Evolutionary conservation across 2,329 filamentous ascomycete genomes (phyloP).

Genomic region (Fusarium burgessii): DNA sequence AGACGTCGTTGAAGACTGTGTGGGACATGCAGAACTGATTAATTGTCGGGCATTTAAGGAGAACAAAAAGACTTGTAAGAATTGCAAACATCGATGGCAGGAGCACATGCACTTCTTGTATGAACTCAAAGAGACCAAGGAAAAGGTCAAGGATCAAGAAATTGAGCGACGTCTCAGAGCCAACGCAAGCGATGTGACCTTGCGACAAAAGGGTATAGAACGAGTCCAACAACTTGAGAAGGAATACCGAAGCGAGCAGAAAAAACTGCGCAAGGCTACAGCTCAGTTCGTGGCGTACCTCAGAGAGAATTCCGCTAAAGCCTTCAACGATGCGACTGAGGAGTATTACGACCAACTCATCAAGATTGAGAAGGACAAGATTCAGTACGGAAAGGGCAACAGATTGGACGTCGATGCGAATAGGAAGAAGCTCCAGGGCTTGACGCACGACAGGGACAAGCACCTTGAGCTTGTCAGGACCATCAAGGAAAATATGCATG

Average conservation of each 20-base stretch:
- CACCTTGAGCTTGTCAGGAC: conserved; percentile 28
- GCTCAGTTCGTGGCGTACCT: conserved; percentile 23
- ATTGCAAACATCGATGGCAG: conserved; percentile 19
- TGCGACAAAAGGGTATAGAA: conserved; percentile 8
- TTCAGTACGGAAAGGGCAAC: background rate
- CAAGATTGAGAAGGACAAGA: background rate
- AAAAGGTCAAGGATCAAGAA: conserved; percentile 10
- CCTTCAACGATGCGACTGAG: conserved; percentile 18
- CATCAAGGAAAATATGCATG: conserved; percentile 19
- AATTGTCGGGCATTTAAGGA: conserved; percentile 8
- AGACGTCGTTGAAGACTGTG: conserved; percentile 6
- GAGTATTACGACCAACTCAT: conserved; percentile 22
- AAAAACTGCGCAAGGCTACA: conserved; percentile 1
- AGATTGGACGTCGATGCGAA: conserved; percentile 2
- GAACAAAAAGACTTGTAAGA: background rate
- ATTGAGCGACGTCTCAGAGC: conserved; percentile 1
- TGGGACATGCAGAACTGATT: background rate
- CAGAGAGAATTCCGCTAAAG: background rate
- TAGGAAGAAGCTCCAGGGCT: conserved; percentile 1
- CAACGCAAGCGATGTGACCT: conserved; percentile 5
- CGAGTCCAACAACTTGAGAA: background rate
- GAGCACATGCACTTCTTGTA: conserved; percentile 31
- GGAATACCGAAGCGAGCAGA: conserved; percentile 13
- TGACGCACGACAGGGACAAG: conserved; percentile 11
- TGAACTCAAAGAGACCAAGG: background rate